A percentile compares a stretch with the other conserved stretches of the same genome.
phyloP scores from a whole-genome alignment of 495 filamentous ascomycete species.

The Pseudotulostoma volvatum region DNA sequence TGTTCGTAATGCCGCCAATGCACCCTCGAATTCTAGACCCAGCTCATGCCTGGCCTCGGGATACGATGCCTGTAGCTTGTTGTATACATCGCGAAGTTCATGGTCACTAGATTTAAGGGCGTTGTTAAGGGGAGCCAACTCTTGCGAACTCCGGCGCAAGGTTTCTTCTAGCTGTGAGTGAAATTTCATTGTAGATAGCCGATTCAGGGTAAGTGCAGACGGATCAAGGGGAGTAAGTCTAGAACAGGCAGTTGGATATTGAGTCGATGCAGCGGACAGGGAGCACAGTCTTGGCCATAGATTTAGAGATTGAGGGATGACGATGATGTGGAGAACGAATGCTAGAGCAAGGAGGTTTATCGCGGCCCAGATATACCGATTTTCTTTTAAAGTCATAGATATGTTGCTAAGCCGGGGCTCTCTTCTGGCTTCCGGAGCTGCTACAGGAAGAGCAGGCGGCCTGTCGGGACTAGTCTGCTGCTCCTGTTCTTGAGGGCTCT shows the following conservation, averaged over 20 bases:
- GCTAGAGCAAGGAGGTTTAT: constrained; percentile 20
- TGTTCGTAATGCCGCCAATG: constrained; percentile 19
- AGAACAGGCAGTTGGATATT: no score
- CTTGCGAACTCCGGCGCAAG: constrained; percentile 18
- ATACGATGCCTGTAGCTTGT: constrained; percentile 16
- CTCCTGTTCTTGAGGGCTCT: neutral
- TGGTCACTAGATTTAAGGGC: constrained; percentile 23
- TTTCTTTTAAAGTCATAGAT: no score
- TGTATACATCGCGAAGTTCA: constrained; percentile 17
- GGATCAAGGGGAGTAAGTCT: no score
- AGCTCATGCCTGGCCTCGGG: constrained; percentile 22
- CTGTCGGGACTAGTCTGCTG: neutral
- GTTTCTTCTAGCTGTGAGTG: constrained; percentile 20
- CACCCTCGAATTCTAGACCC: constrained; percentile 27
- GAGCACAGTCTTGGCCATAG: no score
- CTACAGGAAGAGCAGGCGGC: no score
- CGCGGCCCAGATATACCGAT: no score
- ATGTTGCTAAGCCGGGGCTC: no score
- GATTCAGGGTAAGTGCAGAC: no score
- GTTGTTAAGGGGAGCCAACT: constrained; percentile 14
- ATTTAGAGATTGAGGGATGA: no score
- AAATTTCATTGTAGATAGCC: constrained; percentile 5
- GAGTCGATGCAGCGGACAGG: no score
- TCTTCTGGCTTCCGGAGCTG: no score
- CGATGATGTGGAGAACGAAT: constrained; percentile 19